Percentiles rank a stretch among this genome's conserved stretches.
phyloP scores from a whole-genome alignment of 1,139 yeast genomes.

The Candida sojae region DNA sequence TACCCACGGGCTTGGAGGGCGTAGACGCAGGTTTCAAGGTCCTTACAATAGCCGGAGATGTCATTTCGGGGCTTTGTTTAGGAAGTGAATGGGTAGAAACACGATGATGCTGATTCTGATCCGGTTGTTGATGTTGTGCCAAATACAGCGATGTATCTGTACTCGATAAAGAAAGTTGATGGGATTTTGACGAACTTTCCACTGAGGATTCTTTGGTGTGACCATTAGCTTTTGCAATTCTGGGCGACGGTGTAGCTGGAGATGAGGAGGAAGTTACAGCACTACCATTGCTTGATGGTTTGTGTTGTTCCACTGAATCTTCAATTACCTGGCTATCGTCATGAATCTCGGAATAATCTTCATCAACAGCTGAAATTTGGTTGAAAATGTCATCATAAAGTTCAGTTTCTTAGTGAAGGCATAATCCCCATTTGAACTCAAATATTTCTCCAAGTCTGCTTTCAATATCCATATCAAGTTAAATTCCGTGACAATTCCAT shows the following conservation, averaged over 20 bases:
- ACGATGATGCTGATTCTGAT: background rate
- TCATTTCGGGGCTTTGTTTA: conserved; percentile 22
- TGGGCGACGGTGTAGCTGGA: conserved; percentile 3
- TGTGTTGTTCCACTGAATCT: conserved; percentile 2
- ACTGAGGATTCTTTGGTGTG: background rate
- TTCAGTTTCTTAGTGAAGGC: conserved; percentile 37
- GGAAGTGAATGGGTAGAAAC: conserved; percentile 4
- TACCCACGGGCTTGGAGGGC: conserved; percentile 65
- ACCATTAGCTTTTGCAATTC: conserved; percentile 3
- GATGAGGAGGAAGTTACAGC: conserved; percentile 4
- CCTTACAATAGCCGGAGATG: conserved; percentile 39
- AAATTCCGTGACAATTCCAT: conserved; percentile 32
- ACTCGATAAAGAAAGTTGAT: background rate
- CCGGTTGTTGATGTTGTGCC: background rate
- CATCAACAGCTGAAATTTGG: conserved; percentile 16
- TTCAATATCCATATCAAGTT: conserved; percentile 38
- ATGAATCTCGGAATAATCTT: conserved; percentile 17
- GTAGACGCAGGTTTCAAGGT: conserved; percentile 69
- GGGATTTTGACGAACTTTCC: background rate
- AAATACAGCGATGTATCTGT: background rate
- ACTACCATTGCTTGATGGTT: background rate
- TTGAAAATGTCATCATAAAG: conserved; percentile 46
- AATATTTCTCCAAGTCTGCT: conserved; percentile 42
- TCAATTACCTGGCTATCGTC: conserved; percentile 8
- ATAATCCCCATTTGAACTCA: conserved; percentile 42